Conservation (phyloP, 352 stramenopile genomes). For the Albugo candida region DNA sequence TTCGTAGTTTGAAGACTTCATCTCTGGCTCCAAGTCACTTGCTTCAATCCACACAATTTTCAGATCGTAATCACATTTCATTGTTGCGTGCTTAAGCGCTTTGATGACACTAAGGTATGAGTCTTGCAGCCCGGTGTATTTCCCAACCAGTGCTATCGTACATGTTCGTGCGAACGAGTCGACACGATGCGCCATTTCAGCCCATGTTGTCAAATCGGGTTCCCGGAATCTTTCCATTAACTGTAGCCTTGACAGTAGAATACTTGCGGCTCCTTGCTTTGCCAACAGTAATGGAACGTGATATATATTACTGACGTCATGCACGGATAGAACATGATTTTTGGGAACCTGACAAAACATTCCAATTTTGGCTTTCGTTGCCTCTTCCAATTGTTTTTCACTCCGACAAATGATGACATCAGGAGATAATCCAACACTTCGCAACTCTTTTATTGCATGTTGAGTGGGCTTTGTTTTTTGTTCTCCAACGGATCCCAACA, state of each 20-base stretch:
- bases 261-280: slow-evolving; percentile 89
- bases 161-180: slow-evolving; percentile 83
- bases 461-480: slow-evolving; percentile 99
- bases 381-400: slow-evolving; percentile 81
- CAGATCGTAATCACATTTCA: slow-evolving; percentile 85
- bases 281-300: slow-evolving; percentile 95
- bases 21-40: slow-evolving; percentile 81
- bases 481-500: slow-evolving; percentile 95
- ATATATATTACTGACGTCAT: slow-evolving; percentile 99
- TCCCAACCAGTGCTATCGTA: slow-evolving; percentile 96
- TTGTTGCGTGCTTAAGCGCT: slow-evolving; percentile 86
- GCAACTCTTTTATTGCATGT: slow-evolving; percentile 97
- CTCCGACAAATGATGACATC: slow-evolving; percentile 95
- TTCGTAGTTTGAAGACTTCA: slow-evolving; percentile 41
- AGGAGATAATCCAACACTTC: slow-evolving; percentile 88
- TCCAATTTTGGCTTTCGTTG: slow-evolving; percentile 92
- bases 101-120: slow-evolving; percentile 99
- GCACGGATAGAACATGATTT: slow-evolving; percentile 91
- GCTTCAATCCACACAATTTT: slow-evolving; percentile 98
- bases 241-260: slow-evolving; percentile 85
- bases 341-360: slow-evolving; percentile 97
- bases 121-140: slow-evolving; percentile 98
- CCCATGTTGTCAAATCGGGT: slow-evolving; percentile 60
- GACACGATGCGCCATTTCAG: slow-evolving; percentile 85
- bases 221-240: slow-evolving; percentile 76